These are phyloP conservation scores for Dictyostelium gargantuum DNA, from an alignment of 208 protist genomes.

Conservation along the genomic window DNA sequence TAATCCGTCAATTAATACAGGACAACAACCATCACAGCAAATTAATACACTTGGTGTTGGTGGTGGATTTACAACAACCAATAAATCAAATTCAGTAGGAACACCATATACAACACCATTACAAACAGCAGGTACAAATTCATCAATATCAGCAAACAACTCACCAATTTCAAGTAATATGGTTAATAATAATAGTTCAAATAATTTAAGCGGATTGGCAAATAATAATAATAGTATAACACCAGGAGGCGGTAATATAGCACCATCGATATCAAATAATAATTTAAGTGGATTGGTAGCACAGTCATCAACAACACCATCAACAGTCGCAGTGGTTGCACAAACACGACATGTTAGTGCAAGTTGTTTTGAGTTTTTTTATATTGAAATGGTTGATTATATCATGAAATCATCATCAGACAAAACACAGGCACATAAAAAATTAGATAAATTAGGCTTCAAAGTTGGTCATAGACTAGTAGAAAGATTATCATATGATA, in stretches of 20 bases:
- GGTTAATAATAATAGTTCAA: background rate
- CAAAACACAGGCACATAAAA: slow-evolving; percentile 19
- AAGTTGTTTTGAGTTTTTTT: slow-evolving; percentile 58
- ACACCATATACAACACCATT: slow-evolving; percentile 1
- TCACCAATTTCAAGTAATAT: background rate
- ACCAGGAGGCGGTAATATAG: background rate
- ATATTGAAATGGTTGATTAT: slow-evolving; percentile 60
- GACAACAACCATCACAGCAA: background rate
- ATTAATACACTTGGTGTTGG: background rate
- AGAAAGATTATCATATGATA: slow-evolving; percentile 26
- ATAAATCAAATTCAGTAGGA: slow-evolving; percentile 1
- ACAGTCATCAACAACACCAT: background rate
- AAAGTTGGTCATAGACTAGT: slow-evolving; percentile 61
- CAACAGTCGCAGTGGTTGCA: background rate
- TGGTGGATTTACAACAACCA: background rate
- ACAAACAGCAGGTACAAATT: background rate
- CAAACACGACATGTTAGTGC: background rate
- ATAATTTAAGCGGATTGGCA: background rate
- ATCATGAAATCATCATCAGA: slow-evolving; percentile 25
- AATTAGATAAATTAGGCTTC: slow-evolving; percentile 43
- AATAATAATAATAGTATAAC: background rate
- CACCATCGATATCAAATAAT: background rate
- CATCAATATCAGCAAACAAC: background rate
- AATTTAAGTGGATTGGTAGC: background rate
- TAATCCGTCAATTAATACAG: background rate